Percentiles rank a stretch among this genome's conserved stretches.
These are phyloP conservation scores for Colletotrichum lini DNA, from an alignment of 2,329 filamentous ascomycete species.

Conservation along the genomic window DNA sequence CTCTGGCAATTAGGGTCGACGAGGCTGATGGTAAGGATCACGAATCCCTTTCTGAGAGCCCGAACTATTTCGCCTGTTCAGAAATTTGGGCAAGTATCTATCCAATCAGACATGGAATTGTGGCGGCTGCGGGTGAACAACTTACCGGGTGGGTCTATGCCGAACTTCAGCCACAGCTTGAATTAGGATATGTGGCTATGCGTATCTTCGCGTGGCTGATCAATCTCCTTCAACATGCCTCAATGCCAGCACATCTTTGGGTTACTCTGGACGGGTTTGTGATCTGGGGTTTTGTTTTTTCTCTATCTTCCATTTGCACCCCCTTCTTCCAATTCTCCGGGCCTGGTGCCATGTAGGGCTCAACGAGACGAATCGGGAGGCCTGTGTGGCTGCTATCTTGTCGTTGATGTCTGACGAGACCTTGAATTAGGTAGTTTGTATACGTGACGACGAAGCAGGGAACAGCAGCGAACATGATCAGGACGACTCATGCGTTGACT, in stretches of 20 bases:
- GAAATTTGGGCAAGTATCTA: conserved; percentile 28
- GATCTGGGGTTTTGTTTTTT: neutral
- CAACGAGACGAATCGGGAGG: no score
- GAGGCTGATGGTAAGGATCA: conserved; percentile 30
- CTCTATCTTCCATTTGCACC: no score
- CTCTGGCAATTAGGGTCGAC: conserved; percentile 36
- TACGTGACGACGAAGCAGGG: no score
- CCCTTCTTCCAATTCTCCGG: no score
- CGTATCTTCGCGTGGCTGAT: neutral
- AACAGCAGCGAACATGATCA: no score
- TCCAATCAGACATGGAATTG: conserved; percentile 27
- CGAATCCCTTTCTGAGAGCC: conserved; percentile 30
- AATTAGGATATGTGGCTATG: neutral
- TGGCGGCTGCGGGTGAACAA: conserved; percentile 36
- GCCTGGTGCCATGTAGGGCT: no score
- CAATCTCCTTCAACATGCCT: neutral
- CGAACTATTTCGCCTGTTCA: conserved; percentile 36
- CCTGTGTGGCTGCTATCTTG: no score
- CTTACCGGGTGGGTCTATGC: conserved; percentile 11
- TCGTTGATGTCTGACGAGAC: no score
- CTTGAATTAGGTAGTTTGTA: no score
- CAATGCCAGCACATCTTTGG: neutral
- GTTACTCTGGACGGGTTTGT: neutral
- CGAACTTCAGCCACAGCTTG: neutral
- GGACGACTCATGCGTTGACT: no score